Percentiles rank a stretch among this genome's conserved stretches.
These are phyloP conservation scores for Dictyophora rubrovolvata DNA, from an alignment of 768 basidiomycete species.

Conservation along the genomic window DNA sequence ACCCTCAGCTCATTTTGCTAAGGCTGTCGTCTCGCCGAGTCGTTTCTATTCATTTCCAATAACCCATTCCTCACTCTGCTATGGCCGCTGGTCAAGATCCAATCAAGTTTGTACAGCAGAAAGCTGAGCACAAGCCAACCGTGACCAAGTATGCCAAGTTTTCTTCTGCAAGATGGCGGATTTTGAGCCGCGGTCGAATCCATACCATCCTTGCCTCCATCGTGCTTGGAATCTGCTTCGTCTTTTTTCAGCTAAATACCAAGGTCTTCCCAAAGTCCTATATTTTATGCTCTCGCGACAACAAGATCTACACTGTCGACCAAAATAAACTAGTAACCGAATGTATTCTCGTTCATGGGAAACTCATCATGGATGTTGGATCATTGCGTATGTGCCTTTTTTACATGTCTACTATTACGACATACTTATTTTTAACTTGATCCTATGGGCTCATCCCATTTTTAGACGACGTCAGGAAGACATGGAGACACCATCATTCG, in stretches of 20 bases:
- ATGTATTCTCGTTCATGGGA: conserved; percentile 47
- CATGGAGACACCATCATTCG: neutral
- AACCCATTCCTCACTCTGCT: neutral
- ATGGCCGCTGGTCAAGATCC: neutral
- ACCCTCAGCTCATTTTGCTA: neutral
- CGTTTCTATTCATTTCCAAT: neutral
- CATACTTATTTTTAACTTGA: neutral
- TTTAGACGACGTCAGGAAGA: conserved; percentile 2
- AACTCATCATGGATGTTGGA: conserved; percentile 39
- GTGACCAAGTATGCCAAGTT: neutral
- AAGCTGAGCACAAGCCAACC: neutral
- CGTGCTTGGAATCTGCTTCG: conserved; percentile 1
- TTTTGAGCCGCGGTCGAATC: neutral
- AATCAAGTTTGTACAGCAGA: neutral
- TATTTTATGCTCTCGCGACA: conserved; percentile 43
- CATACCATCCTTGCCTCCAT: neutral
- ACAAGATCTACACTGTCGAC: conserved; percentile 65
- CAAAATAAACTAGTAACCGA: conserved; percentile 38
- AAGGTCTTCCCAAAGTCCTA: conserved; percentile 27
- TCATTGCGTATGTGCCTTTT: conserved; percentile 35
- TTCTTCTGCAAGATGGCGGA: neutral
- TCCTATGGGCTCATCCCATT: neutral
- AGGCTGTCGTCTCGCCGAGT: neutral
- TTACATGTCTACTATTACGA: neutral
- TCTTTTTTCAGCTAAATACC: neutral